These are phyloP conservation scores for Tephrocybe sp. DNA, from an alignment of 768 basidiomycete species.

Conservation along the genomic window DNA sequence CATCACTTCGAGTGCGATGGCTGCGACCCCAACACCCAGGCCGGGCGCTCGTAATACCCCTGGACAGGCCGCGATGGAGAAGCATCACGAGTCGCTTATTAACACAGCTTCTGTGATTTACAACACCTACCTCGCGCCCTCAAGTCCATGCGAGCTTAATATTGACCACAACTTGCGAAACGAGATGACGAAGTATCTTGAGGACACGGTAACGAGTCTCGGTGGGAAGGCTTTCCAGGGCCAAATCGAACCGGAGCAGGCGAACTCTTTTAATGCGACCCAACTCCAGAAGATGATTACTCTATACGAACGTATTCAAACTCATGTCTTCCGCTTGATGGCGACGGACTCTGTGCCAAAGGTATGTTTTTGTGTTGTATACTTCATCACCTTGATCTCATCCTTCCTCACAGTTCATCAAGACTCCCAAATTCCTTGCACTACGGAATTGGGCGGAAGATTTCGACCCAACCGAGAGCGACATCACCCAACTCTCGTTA, in stretches of 20 bases:
- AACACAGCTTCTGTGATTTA: constrained; percentile 93
- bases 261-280: constrained; percentile 86
- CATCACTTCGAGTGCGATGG: constrained; percentile 90
- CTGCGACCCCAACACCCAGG: constrained; percentile 42
- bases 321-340: constrained; percentile 96
- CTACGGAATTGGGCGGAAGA: constrained; percentile 80
- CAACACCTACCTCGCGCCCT: constrained; percentile 93
- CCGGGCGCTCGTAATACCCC: constrained; percentile 51
- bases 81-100: constrained; percentile 93
- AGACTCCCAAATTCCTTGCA: constrained; percentile 78
- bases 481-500: constrained; percentile 54
- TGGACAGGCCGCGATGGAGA: constrained; percentile 91
- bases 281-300: constrained; percentile 93
- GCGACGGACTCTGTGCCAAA: constrained; percentile 99
- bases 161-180: constrained; percentile 97
- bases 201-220: constrained; percentile 79
- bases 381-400: constrained; percentile 4
- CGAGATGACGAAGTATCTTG: constrained; percentile 91
- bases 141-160: constrained; percentile 94
- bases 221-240: constrained; percentile 80
- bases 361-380: constrained; percentile 39
- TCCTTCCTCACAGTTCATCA: constrained; percentile 66
- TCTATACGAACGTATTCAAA: constrained; percentile 95
- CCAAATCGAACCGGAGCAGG: constrained; percentile 79
- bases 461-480: constrained; percentile 64